These are phyloP conservation scores for Chenopodium berlandieri DNA, from an alignment of 148 eudicot genomes.

Conservation along the genomic window DNA sequence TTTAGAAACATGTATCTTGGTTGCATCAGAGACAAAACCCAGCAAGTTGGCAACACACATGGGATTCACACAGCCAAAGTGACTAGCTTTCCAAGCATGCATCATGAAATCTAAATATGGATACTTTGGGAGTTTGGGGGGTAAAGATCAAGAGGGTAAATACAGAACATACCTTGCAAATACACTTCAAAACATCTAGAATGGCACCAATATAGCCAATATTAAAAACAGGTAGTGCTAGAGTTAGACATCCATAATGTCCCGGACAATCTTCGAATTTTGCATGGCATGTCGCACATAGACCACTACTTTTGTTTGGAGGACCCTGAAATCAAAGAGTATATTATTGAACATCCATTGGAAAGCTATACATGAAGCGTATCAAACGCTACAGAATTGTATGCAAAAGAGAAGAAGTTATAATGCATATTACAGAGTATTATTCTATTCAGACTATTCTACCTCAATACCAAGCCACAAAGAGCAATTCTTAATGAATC, in stretches of 20 bases:
- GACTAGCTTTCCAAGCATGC: not conserved
- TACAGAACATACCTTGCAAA: slow-evolving; percentile 71
- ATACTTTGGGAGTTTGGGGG: too few species aligned
- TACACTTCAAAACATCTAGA: slow-evolving; percentile 82
- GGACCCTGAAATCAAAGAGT: slow-evolving; percentile 58
- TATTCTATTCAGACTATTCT: not conserved
- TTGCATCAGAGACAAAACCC: not conserved
- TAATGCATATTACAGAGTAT: not conserved
- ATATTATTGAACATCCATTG: not conserved
- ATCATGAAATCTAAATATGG: not conserved
- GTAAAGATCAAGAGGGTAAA: not conserved
- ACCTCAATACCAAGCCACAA: not conserved
- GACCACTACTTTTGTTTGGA: slow-evolving; percentile 52
- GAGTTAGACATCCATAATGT: slow-evolving; percentile 74
- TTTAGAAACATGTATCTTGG: too few species aligned
- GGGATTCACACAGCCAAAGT: not conserved
- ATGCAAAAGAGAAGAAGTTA: not conserved
- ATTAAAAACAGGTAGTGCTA: slow-evolving; percentile 83
- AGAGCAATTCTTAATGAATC: not conserved
- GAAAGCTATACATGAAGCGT: not conserved
- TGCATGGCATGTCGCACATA: slow-evolving; percentile 70
- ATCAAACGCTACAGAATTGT: too few species aligned
- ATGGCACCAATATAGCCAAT: slow-evolving; percentile 64
- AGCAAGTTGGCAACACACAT: not conserved
- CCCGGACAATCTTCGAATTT: slow-evolving; percentile 77